Percentiles rank a stretch among this genome's conserved stretches.
Conservation (phyloP, 129 eudicot genomes). For the Heracleum sosnowskyi region DNA sequence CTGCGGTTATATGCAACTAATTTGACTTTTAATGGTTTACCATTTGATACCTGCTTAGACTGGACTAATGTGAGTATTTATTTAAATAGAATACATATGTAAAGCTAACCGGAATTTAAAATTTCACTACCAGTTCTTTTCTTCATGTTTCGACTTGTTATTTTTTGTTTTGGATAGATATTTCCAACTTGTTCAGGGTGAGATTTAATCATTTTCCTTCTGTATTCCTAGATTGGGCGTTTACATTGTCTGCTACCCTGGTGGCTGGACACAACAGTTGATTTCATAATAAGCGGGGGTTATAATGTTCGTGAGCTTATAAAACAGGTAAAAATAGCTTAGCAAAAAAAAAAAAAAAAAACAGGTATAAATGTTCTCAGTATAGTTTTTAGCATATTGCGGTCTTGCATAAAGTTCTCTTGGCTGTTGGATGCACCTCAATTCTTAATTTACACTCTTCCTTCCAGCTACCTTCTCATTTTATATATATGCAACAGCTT, state of each 20-base stretch:
- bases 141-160: neutral
- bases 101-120: neutral
- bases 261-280: slow-evolving; percentile 87
- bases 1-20: slow-evolving; percentile 77
- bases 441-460: neutral
- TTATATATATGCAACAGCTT: neutral
- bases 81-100: neutral
- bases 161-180: neutral
- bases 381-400: neutral
- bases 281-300: slow-evolving; percentile 85
- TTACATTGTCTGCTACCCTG: slow-evolving; percentile 81
- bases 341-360: too few species aligned
- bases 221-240: slow-evolving; percentile 49
- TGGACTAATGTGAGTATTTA: slow-evolving; percentile 34
- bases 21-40: slow-evolving; percentile 42
- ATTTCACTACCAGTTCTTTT: neutral
- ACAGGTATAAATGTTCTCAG: slow-evolving; percentile 27
- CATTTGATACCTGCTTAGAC: slow-evolving; percentile 56
- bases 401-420: neutral
- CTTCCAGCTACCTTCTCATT: neutral
- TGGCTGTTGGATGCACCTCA: neutral
- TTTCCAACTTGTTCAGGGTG: neutral
- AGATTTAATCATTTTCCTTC: neutral
- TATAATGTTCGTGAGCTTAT: slow-evolving; percentile 64
- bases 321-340: slow-evolving; percentile 28